phyloP scores from a whole-genome alignment of 495 filamentous ascomycete genomes.

The Penicillium bialowiezense region DNA sequence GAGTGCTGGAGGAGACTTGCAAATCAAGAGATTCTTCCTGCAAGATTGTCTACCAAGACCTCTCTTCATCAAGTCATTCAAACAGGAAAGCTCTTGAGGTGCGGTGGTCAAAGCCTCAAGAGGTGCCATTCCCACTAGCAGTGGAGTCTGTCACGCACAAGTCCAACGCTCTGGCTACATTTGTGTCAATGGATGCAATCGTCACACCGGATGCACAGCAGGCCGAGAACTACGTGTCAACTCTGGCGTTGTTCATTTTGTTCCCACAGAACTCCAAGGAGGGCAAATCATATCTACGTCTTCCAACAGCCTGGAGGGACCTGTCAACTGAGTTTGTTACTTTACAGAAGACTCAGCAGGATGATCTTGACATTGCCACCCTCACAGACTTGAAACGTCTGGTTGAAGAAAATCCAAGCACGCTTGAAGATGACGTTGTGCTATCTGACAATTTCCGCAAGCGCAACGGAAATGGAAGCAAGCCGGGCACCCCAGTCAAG shows the following conservation, averaged over 20 bases:
- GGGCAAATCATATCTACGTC: conserved; percentile 75
- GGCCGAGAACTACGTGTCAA: conserved; percentile 83
- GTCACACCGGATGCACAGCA: conserved; percentile 76
- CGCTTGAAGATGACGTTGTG: conserved; percentile 67
- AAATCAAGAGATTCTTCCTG: conserved; percentile 72
- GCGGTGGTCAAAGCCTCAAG: conserved; percentile 76
- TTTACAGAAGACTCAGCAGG: conserved; percentile 62
- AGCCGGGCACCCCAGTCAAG: conserved; percentile 39
- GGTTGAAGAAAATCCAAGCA: conserved; percentile 41
- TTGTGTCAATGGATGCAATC: conserved; percentile 69
- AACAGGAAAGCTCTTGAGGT: conserved; percentile 72
- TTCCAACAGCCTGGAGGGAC: conserved; percentile 79
- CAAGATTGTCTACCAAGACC: conserved; percentile 60
- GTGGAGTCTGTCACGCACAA: conserved; percentile 40
- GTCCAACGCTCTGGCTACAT: conserved; percentile 42
- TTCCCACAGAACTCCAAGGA: conserved; percentile 76
- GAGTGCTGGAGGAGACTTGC: conserved; percentile 82
- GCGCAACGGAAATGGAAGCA: conserved; percentile 56
- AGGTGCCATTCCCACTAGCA: conserved; percentile 42
- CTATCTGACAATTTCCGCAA: conserved; percentile 63
- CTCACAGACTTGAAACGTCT: conserved; percentile 51
- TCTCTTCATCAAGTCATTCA: conserved; percentile 69
- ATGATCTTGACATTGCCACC: conserved; percentile 63
- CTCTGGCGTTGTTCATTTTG: conserved; percentile 73
- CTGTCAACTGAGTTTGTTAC: conserved; percentile 77